These are phyloP conservation scores for Lachnellula arida DNA, from an alignment of 2,329 filamentous ascomycete species.

Conservation along the genomic window DNA sequence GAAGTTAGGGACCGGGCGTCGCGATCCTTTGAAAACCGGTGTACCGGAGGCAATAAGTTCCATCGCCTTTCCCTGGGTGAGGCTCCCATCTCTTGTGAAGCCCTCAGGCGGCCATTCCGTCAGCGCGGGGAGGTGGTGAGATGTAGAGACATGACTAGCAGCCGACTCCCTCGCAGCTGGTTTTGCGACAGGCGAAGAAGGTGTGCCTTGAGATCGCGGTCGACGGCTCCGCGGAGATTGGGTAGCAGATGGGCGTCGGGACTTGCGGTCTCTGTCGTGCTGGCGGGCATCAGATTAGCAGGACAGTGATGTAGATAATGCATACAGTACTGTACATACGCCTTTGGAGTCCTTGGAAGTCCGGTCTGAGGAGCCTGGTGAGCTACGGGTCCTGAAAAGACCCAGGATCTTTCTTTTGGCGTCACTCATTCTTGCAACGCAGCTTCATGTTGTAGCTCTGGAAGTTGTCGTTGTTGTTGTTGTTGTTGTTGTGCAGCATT, in stretches of 20 bases:
- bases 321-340: slow-evolving; percentile 3
- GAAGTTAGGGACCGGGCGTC: slow-evolving; percentile 47
- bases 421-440: slow-evolving; percentile 22
- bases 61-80: slow-evolving; percentile 50
- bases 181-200: slow-evolving; percentile 2
- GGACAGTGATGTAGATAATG: not conserved
- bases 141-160: not conserved
- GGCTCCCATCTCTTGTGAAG: slow-evolving; percentile 44
- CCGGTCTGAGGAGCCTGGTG: slow-evolving; percentile 37
- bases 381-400: slow-evolving; percentile 46
- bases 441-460: not conserved
- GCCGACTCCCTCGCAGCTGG: not conserved
- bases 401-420: slow-evolving; percentile 28
- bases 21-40: slow-evolving; percentile 52
- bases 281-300: slow-evolving; percentile 3
- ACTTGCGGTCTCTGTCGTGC: slow-evolving; percentile 25
- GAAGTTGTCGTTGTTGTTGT: not conserved
- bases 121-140: slow-evolving; percentile 31
- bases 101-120: slow-evolving; percentile 55
- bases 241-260: slow-evolving; percentile 6
- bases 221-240: not conserved
- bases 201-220: slow-evolving; percentile 2
- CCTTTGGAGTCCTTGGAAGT: slow-evolving; percentile 34
- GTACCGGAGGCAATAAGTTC: slow-evolving; percentile 55
- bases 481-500: too few relatives aligned